Percentiles rank a stretch among this genome's conserved stretches.
Conservation (phyloP, 495 filamentous ascomycete species). For the Penicillium bovifimosum region DNA sequence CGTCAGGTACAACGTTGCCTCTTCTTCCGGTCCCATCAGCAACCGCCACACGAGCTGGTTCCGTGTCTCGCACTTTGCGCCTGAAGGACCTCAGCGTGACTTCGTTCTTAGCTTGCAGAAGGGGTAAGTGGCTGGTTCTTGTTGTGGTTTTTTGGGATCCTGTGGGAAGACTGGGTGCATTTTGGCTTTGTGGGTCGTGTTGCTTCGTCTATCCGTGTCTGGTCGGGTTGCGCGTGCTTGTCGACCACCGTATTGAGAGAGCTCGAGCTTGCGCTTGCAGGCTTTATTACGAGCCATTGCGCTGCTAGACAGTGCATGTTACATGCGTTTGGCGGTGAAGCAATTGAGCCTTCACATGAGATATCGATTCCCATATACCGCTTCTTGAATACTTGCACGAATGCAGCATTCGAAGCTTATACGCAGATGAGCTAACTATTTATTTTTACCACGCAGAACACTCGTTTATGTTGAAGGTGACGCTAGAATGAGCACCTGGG, state of each 20-base stretch:
- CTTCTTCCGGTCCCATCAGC: slow-evolving; percentile 49
- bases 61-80: slow-evolving; percentile 59
- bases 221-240: background rate
- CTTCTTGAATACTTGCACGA: background rate
- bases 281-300: background rate
- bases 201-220: background rate
- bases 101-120: slow-evolving; percentile 62
- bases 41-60: slow-evolving; percentile 74
- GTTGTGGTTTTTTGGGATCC: background rate
- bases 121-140: slow-evolving; percentile 59
- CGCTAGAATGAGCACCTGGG: slow-evolving; percentile 53
- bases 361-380: background rate
- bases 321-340: background rate
- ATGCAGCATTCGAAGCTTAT: background rate
- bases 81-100: slow-evolving; percentile 56
- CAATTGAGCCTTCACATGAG: background rate
- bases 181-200: background rate
- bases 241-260: too few species aligned
- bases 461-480: slow-evolving; percentile 72
- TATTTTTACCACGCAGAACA: slow-evolving; percentile 40
- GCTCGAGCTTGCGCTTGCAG: background rate
- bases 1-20: slow-evolving; percentile 62
- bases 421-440: slow-evolving; percentile 3
- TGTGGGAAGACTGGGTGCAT: too few species aligned
- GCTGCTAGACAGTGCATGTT: background rate